A percentile compares a stretch with the other conserved stretches of the same genome.
phyloP scores from a whole-genome alignment of 139 green algal genomes.

The Chlorella sp. region DNA sequence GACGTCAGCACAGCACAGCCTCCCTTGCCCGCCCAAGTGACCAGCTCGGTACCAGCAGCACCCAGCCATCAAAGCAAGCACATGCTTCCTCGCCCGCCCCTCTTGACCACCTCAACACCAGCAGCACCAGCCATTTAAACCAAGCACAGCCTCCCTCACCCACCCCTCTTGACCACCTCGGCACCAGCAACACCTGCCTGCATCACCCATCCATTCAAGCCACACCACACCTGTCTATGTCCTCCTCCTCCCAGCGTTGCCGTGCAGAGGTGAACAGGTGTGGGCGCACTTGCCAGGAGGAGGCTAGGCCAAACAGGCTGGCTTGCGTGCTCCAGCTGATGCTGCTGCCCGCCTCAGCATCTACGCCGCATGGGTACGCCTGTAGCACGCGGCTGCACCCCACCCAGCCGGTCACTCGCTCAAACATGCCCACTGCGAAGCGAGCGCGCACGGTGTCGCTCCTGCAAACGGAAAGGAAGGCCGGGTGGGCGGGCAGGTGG shows the following conservation, averaged over 20 bases:
- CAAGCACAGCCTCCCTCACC: too few species aligned
- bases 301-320: not conserved
- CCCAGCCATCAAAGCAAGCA: not conserved
- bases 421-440: conserved; percentile 28
- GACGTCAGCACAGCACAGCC: too few species aligned
- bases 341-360: not conserved
- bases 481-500: too few species aligned
- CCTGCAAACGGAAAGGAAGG: not conserved
- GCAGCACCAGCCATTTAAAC: too few species aligned
- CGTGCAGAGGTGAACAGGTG: conserved; percentile 26
- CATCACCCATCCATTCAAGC: not conserved
- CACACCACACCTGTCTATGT: conserved; percentile 24
- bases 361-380: not conserved
- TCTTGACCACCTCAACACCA: too few species aligned
- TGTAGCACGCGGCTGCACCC: conserved; percentile 8
- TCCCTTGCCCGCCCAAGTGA: too few species aligned
- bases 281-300: conserved; percentile 18
- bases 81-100: too few species aligned
- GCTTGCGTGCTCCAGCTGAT: conserved; percentile 20
- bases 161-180: not conserved
- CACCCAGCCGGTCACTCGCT: not conserved
- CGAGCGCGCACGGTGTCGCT: not conserved
- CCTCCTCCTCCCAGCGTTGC: conserved; percentile 13
- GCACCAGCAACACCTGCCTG: not conserved
- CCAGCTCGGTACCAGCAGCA: not conserved